These are phyloP conservation scores for Cenchrus purpureus DNA, from an alignment of 176 grass and related monocot species.

Conservation along the genomic window DNA sequence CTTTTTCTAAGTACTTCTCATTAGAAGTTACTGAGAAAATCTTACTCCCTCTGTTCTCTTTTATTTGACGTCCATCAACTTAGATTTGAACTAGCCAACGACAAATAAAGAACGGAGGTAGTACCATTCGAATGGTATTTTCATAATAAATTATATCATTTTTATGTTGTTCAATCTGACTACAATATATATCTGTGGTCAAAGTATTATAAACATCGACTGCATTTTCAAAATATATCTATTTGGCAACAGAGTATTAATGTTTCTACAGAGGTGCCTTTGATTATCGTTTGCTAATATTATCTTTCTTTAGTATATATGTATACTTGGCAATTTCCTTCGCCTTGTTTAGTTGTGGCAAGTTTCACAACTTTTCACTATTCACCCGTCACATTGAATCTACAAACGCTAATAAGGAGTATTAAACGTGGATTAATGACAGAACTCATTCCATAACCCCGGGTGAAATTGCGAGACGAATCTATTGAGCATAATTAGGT, in stretches of 20 bases:
- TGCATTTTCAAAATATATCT: not conserved
- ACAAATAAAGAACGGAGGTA: too few species aligned
- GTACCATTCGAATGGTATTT: not conserved
- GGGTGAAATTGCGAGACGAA: too few species aligned
- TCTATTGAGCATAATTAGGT: too few species aligned
- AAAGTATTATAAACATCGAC: not conserved
- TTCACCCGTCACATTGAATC: too few species aligned
- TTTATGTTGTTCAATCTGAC: not conserved
- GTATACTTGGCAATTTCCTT: not conserved
- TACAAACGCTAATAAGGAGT: too few species aligned
- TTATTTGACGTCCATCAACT: too few species aligned
- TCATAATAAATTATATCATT: not conserved
- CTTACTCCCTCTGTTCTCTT: too few species aligned
- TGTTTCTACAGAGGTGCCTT: not conserved
- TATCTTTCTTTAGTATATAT: constrained; percentile 22
- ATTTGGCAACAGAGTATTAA: not conserved
- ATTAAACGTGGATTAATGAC: too few species aligned
- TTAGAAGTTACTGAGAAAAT: not conserved
- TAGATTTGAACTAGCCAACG: too few species aligned
- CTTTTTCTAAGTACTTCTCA: not conserved
- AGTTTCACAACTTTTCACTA: too few species aligned
- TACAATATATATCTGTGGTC: not conserved
- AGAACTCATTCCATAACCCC: too few species aligned
- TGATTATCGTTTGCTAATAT: constrained; percentile 3
- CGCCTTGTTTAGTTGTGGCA: too few species aligned